Conservation (phyloP, 257 asterid genomes). For the Jacaranda copaia region DNA sequence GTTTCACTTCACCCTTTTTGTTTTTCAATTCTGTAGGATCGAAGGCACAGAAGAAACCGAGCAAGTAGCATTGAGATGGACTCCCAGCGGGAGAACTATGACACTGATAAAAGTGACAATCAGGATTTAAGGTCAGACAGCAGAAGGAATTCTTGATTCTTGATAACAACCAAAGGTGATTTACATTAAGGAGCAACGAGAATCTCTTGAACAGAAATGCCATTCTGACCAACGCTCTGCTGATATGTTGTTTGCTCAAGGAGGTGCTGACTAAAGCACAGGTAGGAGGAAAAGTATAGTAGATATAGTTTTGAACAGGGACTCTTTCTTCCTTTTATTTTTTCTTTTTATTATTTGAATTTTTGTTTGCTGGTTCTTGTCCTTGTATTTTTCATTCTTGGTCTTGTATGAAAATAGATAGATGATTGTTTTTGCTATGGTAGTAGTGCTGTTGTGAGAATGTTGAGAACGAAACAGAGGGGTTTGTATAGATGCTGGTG, state of each 20-base stretch:
- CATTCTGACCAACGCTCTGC: constrained; percentile 21
- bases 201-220: neutral
- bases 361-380: constrained; percentile 34
- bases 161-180: neutral
- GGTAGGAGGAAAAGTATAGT: constrained; percentile 33
- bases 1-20: neutral
- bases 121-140: constrained; percentile 61
- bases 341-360: neutral
- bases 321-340: constrained; percentile 3
- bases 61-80: constrained; percentile 74
- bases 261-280: constrained; percentile 32
- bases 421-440: constrained; percentile 39
- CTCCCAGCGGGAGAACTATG: constrained; percentile 59
- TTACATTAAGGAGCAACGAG: constrained; percentile 1
- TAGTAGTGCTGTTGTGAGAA: constrained; percentile 29
- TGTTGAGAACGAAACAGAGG: constrained; percentile 22
- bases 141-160: constrained; percentile 38
- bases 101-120: constrained; percentile 82
- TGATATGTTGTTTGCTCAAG: constrained; percentile 18
- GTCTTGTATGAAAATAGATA: constrained; percentile 35
- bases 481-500: constrained; percentile 36
- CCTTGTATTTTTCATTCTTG: constrained; percentile 35
- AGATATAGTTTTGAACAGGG: constrained; percentile 32
- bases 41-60: constrained; percentile 79
- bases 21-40: constrained; percentile 58